These are phyloP conservation scores for Oryza brachyantha DNA, from an alignment of 176 grass and related monocot species.

Conservation along the genomic window DNA sequence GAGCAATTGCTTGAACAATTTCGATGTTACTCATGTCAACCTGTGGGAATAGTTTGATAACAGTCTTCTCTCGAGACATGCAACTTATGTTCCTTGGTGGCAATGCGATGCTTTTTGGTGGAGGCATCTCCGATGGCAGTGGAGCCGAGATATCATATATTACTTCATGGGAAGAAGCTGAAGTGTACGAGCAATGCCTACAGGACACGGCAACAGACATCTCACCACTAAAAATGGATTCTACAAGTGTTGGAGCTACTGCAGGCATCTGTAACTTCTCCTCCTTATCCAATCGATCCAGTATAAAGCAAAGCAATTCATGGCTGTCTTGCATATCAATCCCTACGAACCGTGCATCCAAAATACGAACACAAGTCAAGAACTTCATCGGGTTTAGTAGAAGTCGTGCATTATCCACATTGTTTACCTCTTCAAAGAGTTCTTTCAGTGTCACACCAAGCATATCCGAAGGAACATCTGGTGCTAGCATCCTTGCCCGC, in stretches of 20 bases:
- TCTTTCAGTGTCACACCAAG: conserved; percentile 47
- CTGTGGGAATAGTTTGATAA: conserved; percentile 16
- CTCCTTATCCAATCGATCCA: conserved; percentile 40
- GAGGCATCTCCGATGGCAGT: conserved; percentile 49
- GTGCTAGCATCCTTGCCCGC: conserved; percentile 38
- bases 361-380: conserved; percentile 25
- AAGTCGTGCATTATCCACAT: conserved; percentile 15
- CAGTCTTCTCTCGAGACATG: conserved; percentile 8
- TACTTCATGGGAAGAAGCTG: conserved; percentile 10
- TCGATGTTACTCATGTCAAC: background rate
- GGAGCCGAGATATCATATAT: conserved; percentile 52
- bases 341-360: conserved; percentile 25
- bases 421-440: conserved; percentile 48
- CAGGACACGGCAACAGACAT: conserved; percentile 45
- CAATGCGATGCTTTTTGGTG: conserved; percentile 20
- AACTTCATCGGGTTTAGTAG: conserved; percentile 40
- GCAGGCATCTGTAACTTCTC: conserved; percentile 8
- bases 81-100: conserved; percentile 25
- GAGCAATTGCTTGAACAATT: conserved; percentile 19
- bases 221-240: conserved; percentile 47
- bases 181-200: conserved; percentile 34
- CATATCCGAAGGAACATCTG: conserved; percentile 25
- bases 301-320: conserved; percentile 57
- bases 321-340: conserved; percentile 59
- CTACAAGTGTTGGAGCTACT: conserved; percentile 26